phyloP scores from a whole-genome alignment of 2,329 filamentous ascomycete species.

The Thielaviopsis punctulata region DNA sequence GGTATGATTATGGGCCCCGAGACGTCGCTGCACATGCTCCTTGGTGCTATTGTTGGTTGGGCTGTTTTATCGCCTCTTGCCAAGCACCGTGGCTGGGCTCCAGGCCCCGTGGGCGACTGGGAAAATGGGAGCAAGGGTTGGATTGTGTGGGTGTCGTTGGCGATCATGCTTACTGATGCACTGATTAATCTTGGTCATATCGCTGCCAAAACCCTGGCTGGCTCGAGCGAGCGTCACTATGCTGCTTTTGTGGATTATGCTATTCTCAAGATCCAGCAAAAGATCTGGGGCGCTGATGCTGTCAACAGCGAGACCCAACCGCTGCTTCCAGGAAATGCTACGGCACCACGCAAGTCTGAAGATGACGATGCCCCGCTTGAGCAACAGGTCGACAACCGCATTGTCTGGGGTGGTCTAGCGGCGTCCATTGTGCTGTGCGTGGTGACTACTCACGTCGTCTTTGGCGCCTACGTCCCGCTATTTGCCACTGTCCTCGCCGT shows the following conservation, averaged over 20 bases:
- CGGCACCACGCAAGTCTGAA: constrained; percentile 21
- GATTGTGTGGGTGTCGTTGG: constrained; percentile 93
- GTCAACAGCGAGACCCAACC: constrained; percentile 2
- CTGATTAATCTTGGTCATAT: constrained; percentile 76
- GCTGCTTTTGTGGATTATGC: constrained; percentile 4
- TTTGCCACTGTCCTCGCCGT: constrained; percentile 64
- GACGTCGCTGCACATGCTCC: constrained; percentile 87
- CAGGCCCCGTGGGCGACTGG: constrained; percentile 76
- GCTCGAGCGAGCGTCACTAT: constrained; percentile 4
- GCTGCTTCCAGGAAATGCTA: constrained; percentile 11
- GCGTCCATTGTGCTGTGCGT: constrained; percentile 68
- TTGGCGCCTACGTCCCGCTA: constrained; percentile 65
- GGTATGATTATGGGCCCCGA: constrained; percentile 97
- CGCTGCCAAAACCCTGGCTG: constrained; percentile 39
- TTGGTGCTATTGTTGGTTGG: constrained; percentile 83
- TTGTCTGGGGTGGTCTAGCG: constrained; percentile 58
- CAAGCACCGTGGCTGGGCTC: constrained; percentile 74
- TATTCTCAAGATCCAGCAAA: constrained; percentile 8
- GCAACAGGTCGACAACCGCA: constrained; percentile 58
- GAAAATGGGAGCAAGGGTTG: constrained; percentile 87
- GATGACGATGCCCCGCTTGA: constrained; percentile 64
- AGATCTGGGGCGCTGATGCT: constrained; percentile 5
- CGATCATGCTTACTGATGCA: constrained; percentile 92
- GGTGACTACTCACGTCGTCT: constrained; percentile 63
- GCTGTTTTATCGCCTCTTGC: constrained; percentile 77